Conservation (phyloP, 176 grass and related monocot genomes). For the Aegilops tauschii region DNA sequence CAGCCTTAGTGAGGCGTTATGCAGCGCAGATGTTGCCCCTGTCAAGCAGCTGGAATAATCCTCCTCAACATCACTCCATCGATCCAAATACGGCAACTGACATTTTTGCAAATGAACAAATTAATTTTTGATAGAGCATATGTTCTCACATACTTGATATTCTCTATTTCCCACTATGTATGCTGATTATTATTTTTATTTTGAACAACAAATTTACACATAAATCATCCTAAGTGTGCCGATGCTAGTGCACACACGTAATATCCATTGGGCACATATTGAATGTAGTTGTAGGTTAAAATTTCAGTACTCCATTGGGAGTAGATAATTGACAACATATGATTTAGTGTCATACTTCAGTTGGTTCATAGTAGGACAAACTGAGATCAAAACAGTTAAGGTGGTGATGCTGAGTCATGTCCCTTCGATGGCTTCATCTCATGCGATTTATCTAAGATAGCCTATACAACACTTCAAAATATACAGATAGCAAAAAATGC, state of each 20-base stretch:
- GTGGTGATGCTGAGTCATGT: background rate
- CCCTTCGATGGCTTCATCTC: background rate
- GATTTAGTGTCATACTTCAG: too few relatives aligned
- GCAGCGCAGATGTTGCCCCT: constrained; percentile 56
- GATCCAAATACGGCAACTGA: constrained; percentile 58
- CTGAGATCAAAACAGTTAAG: background rate
- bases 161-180: background rate
- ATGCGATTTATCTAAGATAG: background rate
- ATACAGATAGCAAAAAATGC: background rate
- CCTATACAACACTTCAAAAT: background rate
- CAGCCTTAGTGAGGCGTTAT: constrained; percentile 60
- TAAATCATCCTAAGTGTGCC: background rate
- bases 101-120: constrained; percentile 8
- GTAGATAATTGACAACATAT: too few relatives aligned
- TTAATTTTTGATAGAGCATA: background rate
- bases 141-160: background rate
- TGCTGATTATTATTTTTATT: background rate
- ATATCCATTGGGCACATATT: background rate
- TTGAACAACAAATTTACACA: background rate
- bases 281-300: background rate
- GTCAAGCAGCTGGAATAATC: constrained; percentile 60
- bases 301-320: background rate
- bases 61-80: constrained; percentile 48
- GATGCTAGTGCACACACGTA: background rate
- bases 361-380: background rate